Evolutionary conservation across 371 early-diverging fungal species (phyloP), one percentile per base, ranked within the genome.

Genomic region (Syncephalis plumigaleata): DNA sequence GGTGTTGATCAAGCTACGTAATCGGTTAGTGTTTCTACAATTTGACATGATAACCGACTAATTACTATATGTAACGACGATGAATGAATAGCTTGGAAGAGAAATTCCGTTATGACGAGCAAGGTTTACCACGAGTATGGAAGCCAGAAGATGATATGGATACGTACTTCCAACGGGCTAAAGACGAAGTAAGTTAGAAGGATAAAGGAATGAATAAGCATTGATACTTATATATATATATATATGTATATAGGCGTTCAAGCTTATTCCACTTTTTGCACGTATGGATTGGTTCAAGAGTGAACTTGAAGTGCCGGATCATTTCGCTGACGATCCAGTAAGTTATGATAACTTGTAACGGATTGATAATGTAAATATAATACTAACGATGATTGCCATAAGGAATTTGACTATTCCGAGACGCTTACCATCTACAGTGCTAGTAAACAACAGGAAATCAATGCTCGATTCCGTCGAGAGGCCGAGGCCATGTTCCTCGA

Each of bases 91-190:
- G 31, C 11, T 31, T 31, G 50, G 93, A 95, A 61, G 80, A 81
- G 49, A 71, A 78, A 52, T 97, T 97, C 70, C 66, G 91, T 44
- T 93, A 94, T 58, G 96, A 94, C 51, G 85, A 81, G 2, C 64
- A 77, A 17, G 95, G 94, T 9, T 59, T 95, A 22, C 98, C 98
- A 7, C 69, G 87, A 24, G 84, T 97, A 15, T 97, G 96, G 96
- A 81, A 76, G 48, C 87, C 91, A 3, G 74, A 75, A 18, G 95
- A 95, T 61, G 89, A 93, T 61, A 92, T 97, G 44, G 96, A 97
- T 55, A 61, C 65, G 20, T 71, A 71, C 45, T 97, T 87, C 64
- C 71, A 71, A 37, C 56, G 56, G 25, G 86, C 92, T 15, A 73
- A 71, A 46, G 74, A 80, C 20, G 71, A 72, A 50, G 75, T 65